These are phyloP conservation scores for Xylaria sp. DNA, from an alignment of 2,329 filamentous ascomycete species.

Conservation along the genomic window DNA sequence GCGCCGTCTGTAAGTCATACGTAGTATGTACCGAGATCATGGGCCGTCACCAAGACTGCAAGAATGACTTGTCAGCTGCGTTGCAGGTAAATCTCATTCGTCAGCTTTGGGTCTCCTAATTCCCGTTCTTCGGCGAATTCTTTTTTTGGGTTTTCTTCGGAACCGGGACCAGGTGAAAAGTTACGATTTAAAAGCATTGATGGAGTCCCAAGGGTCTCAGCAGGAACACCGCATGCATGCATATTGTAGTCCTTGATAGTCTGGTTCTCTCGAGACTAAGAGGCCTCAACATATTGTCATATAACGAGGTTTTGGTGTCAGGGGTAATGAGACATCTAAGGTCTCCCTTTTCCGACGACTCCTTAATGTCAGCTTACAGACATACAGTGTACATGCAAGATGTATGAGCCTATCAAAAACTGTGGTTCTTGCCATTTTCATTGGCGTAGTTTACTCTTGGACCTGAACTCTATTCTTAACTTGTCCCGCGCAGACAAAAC, in stretches of 20 bases:
- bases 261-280: background rate
- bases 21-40: slow-evolving; percentile 19
- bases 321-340: background rate
- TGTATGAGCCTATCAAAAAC: slow-evolving; percentile 7
- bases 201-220: background rate
- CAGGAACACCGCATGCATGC: background rate
- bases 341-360: background rate
- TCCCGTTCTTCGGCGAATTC: background rate
- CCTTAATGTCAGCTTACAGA: slow-evolving; percentile 34
- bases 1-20: slow-evolving; percentile 32
- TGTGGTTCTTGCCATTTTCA: background rate
- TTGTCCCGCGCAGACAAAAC: background rate
- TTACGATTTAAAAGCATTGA: background rate
- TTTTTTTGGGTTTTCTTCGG: background rate
- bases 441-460: slow-evolving; percentile 2
- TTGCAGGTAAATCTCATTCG: slow-evolving; percentile 17
- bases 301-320: background rate
- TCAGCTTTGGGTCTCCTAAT: slow-evolving; percentile 9
- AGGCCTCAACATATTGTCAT: background rate
- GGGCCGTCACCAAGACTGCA: slow-evolving; percentile 21
- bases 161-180: background rate
- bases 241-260: background rate
- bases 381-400: slow-evolving; percentile 6
- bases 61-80: slow-evolving; percentile 24
- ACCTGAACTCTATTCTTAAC: slow-evolving; percentile 4